These are phyloP conservation scores for Mycena indigotica DNA, from an alignment of 768 basidiomycete species.

Conservation along the genomic window DNA sequence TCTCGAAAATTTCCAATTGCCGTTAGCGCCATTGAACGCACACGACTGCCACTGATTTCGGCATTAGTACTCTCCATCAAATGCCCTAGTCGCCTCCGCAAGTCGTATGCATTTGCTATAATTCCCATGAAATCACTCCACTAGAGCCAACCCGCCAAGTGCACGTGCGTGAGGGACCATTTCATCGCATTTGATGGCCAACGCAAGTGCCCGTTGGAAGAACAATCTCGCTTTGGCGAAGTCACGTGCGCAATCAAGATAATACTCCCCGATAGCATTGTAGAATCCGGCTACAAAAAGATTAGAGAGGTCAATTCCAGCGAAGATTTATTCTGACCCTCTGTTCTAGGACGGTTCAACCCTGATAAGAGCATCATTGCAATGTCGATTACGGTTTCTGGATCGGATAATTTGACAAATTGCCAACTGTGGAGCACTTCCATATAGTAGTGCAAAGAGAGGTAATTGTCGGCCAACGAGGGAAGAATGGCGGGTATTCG, in stretches of 20 bases:
- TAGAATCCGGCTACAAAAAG: not conserved
- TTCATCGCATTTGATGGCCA: not conserved
- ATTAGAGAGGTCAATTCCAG: not conserved
- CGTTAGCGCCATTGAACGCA: not conserved
- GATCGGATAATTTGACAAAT: too few relatives aligned
- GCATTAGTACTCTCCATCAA: too few relatives aligned
- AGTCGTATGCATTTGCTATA: not conserved
- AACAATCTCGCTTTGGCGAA: not conserved
- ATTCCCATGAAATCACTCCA: not conserved
- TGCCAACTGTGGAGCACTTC: too few relatives aligned
- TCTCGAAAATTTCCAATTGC: not conserved
- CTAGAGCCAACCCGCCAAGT: not conserved
- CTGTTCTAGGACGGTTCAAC: too few relatives aligned
- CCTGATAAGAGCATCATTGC: too few relatives aligned
- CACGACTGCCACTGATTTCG: not conserved
- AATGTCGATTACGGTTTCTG: too few relatives aligned
- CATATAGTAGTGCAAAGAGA: too few relatives aligned
- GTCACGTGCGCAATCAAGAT: not conserved
- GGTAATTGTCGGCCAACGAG: too few relatives aligned
- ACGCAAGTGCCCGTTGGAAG: not conserved
- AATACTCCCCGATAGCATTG: slow-evolving; percentile 1
- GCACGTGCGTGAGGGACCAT: not conserved
- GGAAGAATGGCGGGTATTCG: too few relatives aligned
- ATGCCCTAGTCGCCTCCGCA: too few relatives aligned
- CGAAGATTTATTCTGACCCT: not conserved